phyloP scores from a whole-genome alignment of 768 basidiomycete species.

The Boletus sensibilis region DNA sequence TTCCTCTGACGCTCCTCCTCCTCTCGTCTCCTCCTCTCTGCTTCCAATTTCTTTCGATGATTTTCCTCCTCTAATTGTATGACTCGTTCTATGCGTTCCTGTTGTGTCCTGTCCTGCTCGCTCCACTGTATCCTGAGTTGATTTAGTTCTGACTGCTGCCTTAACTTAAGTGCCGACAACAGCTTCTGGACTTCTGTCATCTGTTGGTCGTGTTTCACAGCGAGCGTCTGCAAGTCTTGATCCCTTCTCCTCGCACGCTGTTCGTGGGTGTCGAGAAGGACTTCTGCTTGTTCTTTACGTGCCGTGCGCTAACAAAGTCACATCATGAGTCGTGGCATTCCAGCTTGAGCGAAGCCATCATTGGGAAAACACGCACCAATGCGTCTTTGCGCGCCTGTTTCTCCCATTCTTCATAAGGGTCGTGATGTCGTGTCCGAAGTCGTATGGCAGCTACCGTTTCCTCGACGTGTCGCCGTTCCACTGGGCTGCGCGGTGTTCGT shows the following conservation, averaged over 20 bases:
- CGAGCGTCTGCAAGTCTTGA: constrained; percentile 31
- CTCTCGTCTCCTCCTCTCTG: constrained; percentile 50
- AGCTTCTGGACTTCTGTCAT: constrained; percentile 48
- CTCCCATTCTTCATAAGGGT: constrained; percentile 53
- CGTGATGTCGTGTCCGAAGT: constrained; percentile 41
- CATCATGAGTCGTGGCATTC: neutral
- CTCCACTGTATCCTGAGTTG: constrained; percentile 46
- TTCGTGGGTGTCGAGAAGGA: constrained; percentile 21
- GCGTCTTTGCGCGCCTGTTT: constrained; percentile 47
- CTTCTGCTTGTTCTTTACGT: constrained; percentile 31
- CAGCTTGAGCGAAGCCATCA: neutral
- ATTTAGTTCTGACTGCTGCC: constrained; percentile 47
- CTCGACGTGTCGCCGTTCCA: constrained; percentile 39
- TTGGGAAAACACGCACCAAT: constrained; percentile 33
- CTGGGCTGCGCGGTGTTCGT: constrained; percentile 23
- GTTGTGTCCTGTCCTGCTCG: constrained; percentile 42
- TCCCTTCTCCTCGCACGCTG: constrained; percentile 5
- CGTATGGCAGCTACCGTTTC: constrained; percentile 49
- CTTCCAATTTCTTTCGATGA: constrained; percentile 48
- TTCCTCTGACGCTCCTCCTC: constrained; percentile 47
- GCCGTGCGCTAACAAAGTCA: constrained; percentile 36
- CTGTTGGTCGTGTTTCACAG: constrained; percentile 47
- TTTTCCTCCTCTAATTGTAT: constrained; percentile 67
- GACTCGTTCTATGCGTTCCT: constrained; percentile 58
- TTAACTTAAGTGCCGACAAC: constrained; percentile 43